Base-by-base conservation (phyloP, 2,329 filamentous ascomycete species). In the Fusarium irregulare region DNA sequence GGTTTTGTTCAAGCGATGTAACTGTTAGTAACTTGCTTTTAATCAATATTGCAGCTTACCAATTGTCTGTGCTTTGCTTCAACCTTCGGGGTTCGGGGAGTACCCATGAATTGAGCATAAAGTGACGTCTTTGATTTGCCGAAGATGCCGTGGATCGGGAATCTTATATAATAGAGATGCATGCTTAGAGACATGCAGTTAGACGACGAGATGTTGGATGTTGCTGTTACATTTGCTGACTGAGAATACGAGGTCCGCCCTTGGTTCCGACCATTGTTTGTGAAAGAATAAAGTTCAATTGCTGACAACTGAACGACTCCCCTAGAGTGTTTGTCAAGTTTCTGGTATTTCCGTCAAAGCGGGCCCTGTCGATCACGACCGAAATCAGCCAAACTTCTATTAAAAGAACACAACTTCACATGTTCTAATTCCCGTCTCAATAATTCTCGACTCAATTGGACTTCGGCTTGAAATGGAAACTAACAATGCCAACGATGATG, bases 111-210 rank as follows among this genome's bases (percentile, higher is more conserved):
- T 44, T 44, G 8, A 7, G 4, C n/a, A 2, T 6, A 16, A 2
- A 44, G 13, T 61, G 56, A 62, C 56, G 57, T 63, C 56, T 18
- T 55, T 9, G 12, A 34, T 20, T 4, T 46, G 41, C 34, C 23
- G 49, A 45, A 47, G 45, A 47, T 47, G 45, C 45, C 45, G 45
- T 46, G 21, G 41, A 18, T 55, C 34, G 49, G 49, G 18, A 4
- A 8, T 28, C 16, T 47, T 47, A 47, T 47, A 47, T 47, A 47
- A 47, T 47, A 28, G 11, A 47, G 18, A 28, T 47, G 13, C 25
- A 28, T 47, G 25, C 18, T 28, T 46, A 46, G 18, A 28, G 18
- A 14, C 6, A 20, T 28, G 25, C 44, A 20, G 20, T 53, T 7
- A 18, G 3, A 41, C 34, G 18, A 21, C 21, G 21, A 21, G 21